A percentile compares a stretch with the other conserved stretches of the same genome.
phyloP scores from a whole-genome alignment of 345 rosid genomes.

The Murraya koenigii region DNA sequence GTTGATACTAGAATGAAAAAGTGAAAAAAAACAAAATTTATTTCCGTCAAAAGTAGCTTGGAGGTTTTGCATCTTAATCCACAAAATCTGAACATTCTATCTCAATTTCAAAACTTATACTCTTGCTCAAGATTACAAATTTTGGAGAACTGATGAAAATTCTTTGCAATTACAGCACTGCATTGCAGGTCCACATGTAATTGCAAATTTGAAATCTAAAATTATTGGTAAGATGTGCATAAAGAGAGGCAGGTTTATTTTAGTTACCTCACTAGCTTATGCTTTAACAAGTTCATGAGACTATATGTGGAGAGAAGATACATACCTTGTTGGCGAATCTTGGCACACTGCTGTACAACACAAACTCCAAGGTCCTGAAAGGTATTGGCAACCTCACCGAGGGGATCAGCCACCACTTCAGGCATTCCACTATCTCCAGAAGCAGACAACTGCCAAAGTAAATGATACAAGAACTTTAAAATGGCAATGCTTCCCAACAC shows the following conservation, averaged over 20 bases:
- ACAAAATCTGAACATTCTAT: background rate
- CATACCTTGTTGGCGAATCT: constrained; percentile 95
- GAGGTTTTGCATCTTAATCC: background rate
- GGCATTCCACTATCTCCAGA: constrained; percentile 95
- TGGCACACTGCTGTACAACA: constrained; percentile 92
- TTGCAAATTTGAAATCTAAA: background rate
- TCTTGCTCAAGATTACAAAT: background rate
- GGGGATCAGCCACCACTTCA: constrained; percentile 89
- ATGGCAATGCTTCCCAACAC: constrained; percentile 13
- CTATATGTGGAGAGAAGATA: background rate
- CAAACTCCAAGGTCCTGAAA: constrained; percentile 91
- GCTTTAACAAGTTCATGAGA: background rate
- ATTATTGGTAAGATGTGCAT: background rate
- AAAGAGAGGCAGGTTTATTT: background rate
- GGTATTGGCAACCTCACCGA: constrained; percentile 75
- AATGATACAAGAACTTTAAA: constrained; percentile 4
- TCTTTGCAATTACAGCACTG: background rate
- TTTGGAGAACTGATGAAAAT: background rate
- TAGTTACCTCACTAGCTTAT: background rate
- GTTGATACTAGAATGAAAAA: constrained; percentile 62
- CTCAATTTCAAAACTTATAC: background rate
- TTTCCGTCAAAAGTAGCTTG: background rate
- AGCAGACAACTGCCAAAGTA: constrained; percentile 65
- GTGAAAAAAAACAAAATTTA: background rate
- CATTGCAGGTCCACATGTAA: background rate